A percentile compares a stretch with the other conserved stretches of the same genome.
phyloP scores from a whole-genome alignment of 2,329 filamentous ascomycete genomes.

The Phaeosphaeria sp. region DNA sequence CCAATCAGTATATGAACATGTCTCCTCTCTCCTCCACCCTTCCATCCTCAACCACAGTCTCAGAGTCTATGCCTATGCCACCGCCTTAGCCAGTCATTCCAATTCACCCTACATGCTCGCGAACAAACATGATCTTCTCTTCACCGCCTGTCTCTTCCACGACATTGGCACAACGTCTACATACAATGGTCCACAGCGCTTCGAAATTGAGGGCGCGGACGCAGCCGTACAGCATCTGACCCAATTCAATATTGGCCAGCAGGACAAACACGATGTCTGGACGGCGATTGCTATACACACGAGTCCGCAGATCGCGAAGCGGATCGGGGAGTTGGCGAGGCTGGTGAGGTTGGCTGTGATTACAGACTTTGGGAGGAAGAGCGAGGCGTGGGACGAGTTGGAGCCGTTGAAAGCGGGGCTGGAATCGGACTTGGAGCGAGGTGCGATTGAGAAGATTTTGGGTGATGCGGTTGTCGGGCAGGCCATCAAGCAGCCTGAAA shows the following conservation, averaged over 20 bases:
- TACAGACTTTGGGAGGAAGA: slow-evolving; percentile 48
- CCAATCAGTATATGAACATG: slow-evolving; percentile 56
- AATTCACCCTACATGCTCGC: slow-evolving; percentile 35
- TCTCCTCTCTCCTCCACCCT: slow-evolving; percentile 55
- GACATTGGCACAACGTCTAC: slow-evolving; percentile 72
- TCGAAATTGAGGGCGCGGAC: slow-evolving; percentile 56
- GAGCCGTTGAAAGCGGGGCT: slow-evolving; percentile 22
- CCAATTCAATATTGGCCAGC: slow-evolving; percentile 21
- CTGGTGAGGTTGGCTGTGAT: slow-evolving; percentile 48
- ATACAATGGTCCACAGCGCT: slow-evolving; percentile 46
- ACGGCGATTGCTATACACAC: slow-evolving; percentile 55
- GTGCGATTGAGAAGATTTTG: slow-evolving; percentile 52
- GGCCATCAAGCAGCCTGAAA: slow-evolving; percentile 43
- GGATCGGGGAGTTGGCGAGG: slow-evolving; percentile 48
- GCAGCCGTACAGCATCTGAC: slow-evolving; percentile 46
- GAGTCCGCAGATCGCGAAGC: slow-evolving; percentile 53
- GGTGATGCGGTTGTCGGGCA: slow-evolving; percentile 53
- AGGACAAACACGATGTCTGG: slow-evolving; percentile 52
- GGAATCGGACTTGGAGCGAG: slow-evolving; percentile 42
- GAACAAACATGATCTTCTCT: slow-evolving; percentile 56
- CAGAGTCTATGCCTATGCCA: slow-evolving; percentile 71
- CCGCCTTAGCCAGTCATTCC: slow-evolving; percentile 33
- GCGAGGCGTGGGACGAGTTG: slow-evolving; percentile 22
- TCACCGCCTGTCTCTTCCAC: slow-evolving; percentile 69
- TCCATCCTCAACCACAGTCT: slow-evolving; percentile 74